Base-by-base conservation (phyloP, 148 eudicot genomes). In the Amaranthus hypochondriacus region DNA sequence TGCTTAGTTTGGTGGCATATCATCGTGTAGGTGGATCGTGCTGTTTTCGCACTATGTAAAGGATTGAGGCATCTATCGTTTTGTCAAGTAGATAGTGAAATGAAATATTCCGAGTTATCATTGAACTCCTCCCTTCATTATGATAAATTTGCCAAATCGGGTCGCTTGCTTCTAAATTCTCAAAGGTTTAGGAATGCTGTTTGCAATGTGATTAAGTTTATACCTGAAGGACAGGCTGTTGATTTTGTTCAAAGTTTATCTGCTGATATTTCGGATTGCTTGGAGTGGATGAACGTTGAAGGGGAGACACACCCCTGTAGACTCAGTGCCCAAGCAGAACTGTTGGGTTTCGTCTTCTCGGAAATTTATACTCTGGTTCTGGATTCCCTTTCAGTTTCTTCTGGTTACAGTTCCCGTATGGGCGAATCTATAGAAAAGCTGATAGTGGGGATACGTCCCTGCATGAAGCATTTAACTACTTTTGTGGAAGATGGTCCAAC, bases 171-270 rank as follows among this genome's bases (percentile, higher is more conserved):
- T 59, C 69, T 92, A 69, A 78, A 85, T 83, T 87, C 94, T 65
- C 82, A 71, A 69, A 89, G 83, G 68, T 88, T 95, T 71, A 90
- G 96, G 77, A 72, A 76, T 66, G 87, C 94, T 58, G 74, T 92
- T 83, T 75, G 75, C 70, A 73, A 83, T 78, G 97, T 97, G 52
- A 73, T 90, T 67, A 86, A 78, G 68, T 73, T 85, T 74, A 87
- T 95, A 58, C 99, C 99, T 61, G 99, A 92, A 83, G 99, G 99
- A 65, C 99, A 95, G 83, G 97, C 83, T 50, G 81, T 85, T 77
- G 87, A 81, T 62, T 86, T 85, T 69, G 69, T 95, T 85, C 87
- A 81, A 68, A 78, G 76, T 73, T 84, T 95, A 75, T 78, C 79
- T 42, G 69, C 77, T 70, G 99, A 95, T 83, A 67, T 95, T 61